These are phyloP conservation scores for Coniferiporia weirii DNA, from an alignment of 1,284 basidiomycete species.

Conservation along the genomic window DNA sequence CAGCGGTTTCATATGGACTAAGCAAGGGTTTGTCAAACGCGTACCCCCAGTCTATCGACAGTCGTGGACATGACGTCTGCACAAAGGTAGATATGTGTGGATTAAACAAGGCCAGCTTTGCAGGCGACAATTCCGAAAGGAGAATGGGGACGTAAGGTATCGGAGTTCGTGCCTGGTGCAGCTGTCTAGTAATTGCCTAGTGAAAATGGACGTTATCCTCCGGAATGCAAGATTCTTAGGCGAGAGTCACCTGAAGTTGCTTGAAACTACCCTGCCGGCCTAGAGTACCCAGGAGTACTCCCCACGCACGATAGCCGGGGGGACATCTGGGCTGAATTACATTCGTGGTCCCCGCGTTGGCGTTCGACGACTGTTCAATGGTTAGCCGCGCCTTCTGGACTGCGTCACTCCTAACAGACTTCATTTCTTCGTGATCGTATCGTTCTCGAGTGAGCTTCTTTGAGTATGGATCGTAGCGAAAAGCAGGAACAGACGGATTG, in stretches of 20 bases:
- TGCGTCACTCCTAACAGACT: constrained; percentile 67
- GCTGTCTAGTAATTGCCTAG: constrained; percentile 73
- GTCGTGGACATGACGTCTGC: constrained; percentile 92
- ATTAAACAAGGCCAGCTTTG: constrained; percentile 84
- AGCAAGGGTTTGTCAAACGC: constrained; percentile 89
- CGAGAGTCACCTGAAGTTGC: constrained; percentile 64
- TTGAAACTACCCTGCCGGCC: constrained; percentile 91
- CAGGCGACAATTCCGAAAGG: constrained; percentile 92
- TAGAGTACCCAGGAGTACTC: constrained; percentile 92
- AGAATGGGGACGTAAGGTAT: constrained; percentile 86
- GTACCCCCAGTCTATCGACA: constrained; percentile 98
- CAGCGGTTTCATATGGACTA: constrained; percentile 91
- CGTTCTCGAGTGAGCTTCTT: constrained; percentile 94
- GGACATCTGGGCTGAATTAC: constrained; percentile 2
- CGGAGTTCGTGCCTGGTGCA: constrained; percentile 43
- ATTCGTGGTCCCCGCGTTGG: background rate
- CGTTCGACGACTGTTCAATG: constrained; percentile 31
- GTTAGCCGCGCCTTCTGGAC: constrained; percentile 69
- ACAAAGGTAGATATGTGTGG: constrained; percentile 83
- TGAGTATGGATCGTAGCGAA: constrained; percentile 97
- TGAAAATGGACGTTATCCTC: constrained; percentile 2
- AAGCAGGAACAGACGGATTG: constrained; percentile 93
- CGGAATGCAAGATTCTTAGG: background rate
- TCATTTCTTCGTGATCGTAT: constrained; percentile 92
- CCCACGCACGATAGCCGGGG: constrained; percentile 57